Evolutionary conservation across 345 rosid genomes (phyloP).

Genomic region (Lepidium didymum): DNA sequence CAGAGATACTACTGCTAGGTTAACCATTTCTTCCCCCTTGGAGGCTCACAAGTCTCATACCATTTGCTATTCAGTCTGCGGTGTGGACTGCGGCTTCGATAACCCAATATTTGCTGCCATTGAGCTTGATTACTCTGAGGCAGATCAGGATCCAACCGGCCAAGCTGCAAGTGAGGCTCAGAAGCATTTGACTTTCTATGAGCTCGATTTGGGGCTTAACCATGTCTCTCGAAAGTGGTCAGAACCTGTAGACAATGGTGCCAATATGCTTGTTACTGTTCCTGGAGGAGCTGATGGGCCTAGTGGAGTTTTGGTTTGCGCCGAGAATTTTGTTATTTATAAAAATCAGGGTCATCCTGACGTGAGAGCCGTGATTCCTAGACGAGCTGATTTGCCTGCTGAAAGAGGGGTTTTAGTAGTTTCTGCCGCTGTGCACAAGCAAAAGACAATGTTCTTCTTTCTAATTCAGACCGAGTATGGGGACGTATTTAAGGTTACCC

Average conservation of each 20-base stretch:
- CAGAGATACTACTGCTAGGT: constrained; percentile 88
- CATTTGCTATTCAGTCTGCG: constrained; percentile 71
- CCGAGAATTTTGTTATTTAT: constrained; percentile 94
- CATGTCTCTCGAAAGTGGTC: constrained; percentile 98
- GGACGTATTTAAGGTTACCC: constrained; percentile 79
- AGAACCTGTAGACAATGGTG: constrained; percentile 92
- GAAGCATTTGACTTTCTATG: constrained; percentile 90
- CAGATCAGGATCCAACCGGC: constrained; percentile 88
- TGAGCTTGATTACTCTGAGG: constrained; percentile 94
- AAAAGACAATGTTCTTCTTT: constrained; percentile 86
- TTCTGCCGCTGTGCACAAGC: constrained; percentile 86
- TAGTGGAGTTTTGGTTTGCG: constrained; percentile 91
- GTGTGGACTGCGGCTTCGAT: constrained; percentile 95
- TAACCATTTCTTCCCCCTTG: constrained; percentile 91
- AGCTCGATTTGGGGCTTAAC: constrained; percentile 88
- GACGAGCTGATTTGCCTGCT: constrained; percentile 84
- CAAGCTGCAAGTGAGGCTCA: constrained; percentile 88
- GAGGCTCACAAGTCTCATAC: constrained; percentile 98
- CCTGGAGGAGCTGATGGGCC: constrained; percentile 99
- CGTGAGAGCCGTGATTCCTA: constrained; percentile 87
- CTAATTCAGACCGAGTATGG: constrained; percentile 96
- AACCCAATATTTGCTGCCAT: constrained; percentile 89
- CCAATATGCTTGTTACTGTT: constrained; percentile 91
- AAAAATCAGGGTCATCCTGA: constrained; percentile 94
- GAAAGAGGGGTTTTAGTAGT: constrained; percentile 92